phyloP scores from a whole-genome alignment of 176 grass and related monocot species.

The Aegilops umbellulata region DNA sequence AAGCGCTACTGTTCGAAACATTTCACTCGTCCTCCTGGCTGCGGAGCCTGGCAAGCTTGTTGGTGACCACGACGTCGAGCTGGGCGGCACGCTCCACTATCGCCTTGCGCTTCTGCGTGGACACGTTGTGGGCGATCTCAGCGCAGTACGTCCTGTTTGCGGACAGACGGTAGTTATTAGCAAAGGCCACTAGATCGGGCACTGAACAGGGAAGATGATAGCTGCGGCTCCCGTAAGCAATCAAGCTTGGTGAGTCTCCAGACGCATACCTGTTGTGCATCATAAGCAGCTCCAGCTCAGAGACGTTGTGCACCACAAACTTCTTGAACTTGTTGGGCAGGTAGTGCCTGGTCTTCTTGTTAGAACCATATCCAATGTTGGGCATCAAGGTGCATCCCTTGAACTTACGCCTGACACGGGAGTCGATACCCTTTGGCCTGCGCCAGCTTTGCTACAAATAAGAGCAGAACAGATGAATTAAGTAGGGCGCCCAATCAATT shows the following conservation, averaged over 20 bases:
- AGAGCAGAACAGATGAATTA: neutral
- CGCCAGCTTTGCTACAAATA: slow-evolving; percentile 57
- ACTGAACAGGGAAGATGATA: neutral
- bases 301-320: slow-evolving; percentile 72
- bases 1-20: neutral
- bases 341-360: slow-evolving; percentile 78
- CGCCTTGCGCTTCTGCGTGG: slow-evolving; percentile 60
- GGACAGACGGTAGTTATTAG: neutral
- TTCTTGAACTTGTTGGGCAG: slow-evolving; percentile 80
- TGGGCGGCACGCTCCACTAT: slow-evolving; percentile 70
- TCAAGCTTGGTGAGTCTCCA: neutral
- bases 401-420: slow-evolving; percentile 74
- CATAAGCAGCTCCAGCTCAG: slow-evolving; percentile 74
- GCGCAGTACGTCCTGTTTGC: slow-evolving; percentile 56
- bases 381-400: slow-evolving; percentile 66
- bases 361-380: slow-evolving; percentile 72
- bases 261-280: slow-evolving; percentile 65
- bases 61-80: slow-evolving; percentile 75
- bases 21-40: slow-evolving; percentile 75
- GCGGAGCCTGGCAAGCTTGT: slow-evolving; percentile 62
- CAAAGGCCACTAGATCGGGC: neutral
- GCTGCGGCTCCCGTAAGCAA: too few species aligned
- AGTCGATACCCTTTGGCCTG: slow-evolving; percentile 83
- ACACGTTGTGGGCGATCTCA: slow-evolving; percentile 65
- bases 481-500: neutral